phyloP scores from a whole-genome alignment of 768 basidiomycete species.

The Collybia sordida region DNA sequence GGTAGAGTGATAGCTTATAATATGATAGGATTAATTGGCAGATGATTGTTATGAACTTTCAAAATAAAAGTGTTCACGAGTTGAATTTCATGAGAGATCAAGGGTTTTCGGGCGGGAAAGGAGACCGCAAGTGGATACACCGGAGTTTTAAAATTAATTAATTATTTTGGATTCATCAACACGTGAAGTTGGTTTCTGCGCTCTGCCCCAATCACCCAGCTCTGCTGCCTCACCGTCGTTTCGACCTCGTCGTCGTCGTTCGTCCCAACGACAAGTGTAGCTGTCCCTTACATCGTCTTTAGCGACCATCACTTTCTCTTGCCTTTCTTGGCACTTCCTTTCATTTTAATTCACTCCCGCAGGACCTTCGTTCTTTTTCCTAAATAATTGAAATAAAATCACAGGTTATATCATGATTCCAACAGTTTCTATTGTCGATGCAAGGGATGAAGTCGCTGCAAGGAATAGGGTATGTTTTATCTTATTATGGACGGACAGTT shows the following conservation, averaged over 20 bases:
- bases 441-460: slow-evolving; percentile 36
- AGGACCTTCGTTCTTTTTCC: slow-evolving; percentile 31
- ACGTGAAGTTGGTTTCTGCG: slow-evolving; percentile 20
- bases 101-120: not conserved
- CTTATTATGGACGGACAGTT: not conserved
- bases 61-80: not conserved
- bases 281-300: slow-evolving; percentile 1
- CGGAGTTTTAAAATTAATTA: not conserved
- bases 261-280: slow-evolving; percentile 13
- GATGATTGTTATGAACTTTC: slow-evolving; percentile 5
- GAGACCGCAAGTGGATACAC: not conserved
- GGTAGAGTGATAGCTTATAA: slow-evolving; percentile 2
- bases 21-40: not conserved
- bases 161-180: not conserved
- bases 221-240: slow-evolving; percentile 8
- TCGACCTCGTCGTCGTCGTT: slow-evolving; percentile 2
- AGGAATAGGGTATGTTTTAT: slow-evolving; percentile 37
- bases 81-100: not conserved
- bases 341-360: slow-evolving; percentile 37
- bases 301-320: slow-evolving; percentile 15
- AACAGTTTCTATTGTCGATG: slow-evolving; percentile 21
- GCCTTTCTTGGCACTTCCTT: slow-evolving; percentile 32
- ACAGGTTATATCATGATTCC: slow-evolving; percentile 24
- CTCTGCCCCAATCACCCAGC: slow-evolving; percentile 13
- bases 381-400: slow-evolving; percentile 14